A percentile compares a stretch with the other conserved stretches of the same genome.
These are phyloP conservation scores for Ogataea hybrid DNA, from an alignment of 1,139 yeast species.

Conservation along the genomic window DNA sequence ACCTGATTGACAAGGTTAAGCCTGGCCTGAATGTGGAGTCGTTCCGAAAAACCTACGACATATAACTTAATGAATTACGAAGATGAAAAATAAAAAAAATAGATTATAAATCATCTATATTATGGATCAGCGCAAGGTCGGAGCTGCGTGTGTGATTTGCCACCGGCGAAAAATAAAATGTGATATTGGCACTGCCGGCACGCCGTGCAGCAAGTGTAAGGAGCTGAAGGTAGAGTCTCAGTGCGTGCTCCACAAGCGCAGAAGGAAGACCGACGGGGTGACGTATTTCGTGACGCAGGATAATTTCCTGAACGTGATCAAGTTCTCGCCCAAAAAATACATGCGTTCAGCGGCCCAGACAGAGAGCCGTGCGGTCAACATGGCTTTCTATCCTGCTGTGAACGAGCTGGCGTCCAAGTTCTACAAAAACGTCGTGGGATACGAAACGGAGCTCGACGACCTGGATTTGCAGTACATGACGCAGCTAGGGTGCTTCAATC, in stretches of 20 bases:
- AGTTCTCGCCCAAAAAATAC: conserved; percentile 9
- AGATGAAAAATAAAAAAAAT: background rate
- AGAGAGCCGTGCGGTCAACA: no score
- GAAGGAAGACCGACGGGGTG: conserved; percentile 13
- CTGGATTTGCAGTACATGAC: no score
- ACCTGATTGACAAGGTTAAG: conserved; percentile 74
- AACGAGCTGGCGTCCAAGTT: no score
- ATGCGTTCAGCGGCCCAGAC: no score
- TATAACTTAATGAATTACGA: conserved; percentile 9
- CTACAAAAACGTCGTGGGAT: no score
- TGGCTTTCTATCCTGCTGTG: no score
- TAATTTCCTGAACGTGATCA: conserved; percentile 8
- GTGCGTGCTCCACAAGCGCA: conserved; percentile 15
- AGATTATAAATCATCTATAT: background rate
- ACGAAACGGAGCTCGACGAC: no score
- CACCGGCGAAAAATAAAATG: conserved; percentile 18
- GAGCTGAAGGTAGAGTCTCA: conserved; percentile 14
- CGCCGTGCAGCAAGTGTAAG: conserved; percentile 17
- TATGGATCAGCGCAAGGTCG: conserved; percentile 7
- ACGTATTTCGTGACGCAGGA: conserved; percentile 13
- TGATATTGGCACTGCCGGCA: conserved; percentile 11
- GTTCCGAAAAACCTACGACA: conserved; percentile 68
- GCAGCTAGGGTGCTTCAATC: no score
- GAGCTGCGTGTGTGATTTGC: conserved; percentile 16
- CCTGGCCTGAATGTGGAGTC: conserved; percentile 80